These are phyloP conservation scores for Achlya hypogyna DNA, from an alignment of 352 stramenopile species.

Conservation along the genomic window DNA sequence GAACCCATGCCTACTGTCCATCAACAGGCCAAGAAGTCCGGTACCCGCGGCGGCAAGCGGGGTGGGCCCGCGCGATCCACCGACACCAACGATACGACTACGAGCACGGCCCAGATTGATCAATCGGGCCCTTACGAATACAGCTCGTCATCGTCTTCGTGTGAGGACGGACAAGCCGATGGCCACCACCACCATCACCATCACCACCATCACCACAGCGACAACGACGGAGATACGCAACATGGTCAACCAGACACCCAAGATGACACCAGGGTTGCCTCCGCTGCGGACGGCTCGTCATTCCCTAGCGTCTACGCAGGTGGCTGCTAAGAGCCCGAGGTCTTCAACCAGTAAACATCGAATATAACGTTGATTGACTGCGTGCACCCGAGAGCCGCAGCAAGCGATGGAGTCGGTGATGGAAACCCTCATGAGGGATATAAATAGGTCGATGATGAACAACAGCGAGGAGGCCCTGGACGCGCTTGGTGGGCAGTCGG, in stretches of 20 bases:
- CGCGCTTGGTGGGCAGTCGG: slow-evolving; percentile 1
- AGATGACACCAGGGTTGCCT: too few relatives aligned
- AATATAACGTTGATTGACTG: too few relatives aligned
- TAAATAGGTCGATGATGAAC: too few relatives aligned
- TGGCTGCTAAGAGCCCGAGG: background rate
- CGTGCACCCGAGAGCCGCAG: too few relatives aligned
- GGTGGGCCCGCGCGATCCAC: background rate
- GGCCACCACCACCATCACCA: background rate
- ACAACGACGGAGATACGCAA: background rate
- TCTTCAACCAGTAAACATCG: too few relatives aligned
- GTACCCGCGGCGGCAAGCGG: background rate
- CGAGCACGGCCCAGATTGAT: background rate
- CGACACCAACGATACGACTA: background rate
- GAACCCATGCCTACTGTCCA: background rate
- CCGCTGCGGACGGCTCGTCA: background rate
- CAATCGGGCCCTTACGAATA: too few relatives aligned
- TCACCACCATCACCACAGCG: background rate
- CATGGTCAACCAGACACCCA: background rate
- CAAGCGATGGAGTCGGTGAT: too few relatives aligned
- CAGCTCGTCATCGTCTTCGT: background rate
- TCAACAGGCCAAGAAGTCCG: background rate
- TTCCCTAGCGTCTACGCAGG: background rate
- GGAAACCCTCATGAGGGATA: too few relatives aligned
- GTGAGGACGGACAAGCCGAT: background rate
- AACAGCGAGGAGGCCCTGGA: slow-evolving; percentile 9